Evolutionary conservation across 2,329 filamentous ascomycete species (phyloP).

Genomic region (Blastomyces silverae): DNA sequence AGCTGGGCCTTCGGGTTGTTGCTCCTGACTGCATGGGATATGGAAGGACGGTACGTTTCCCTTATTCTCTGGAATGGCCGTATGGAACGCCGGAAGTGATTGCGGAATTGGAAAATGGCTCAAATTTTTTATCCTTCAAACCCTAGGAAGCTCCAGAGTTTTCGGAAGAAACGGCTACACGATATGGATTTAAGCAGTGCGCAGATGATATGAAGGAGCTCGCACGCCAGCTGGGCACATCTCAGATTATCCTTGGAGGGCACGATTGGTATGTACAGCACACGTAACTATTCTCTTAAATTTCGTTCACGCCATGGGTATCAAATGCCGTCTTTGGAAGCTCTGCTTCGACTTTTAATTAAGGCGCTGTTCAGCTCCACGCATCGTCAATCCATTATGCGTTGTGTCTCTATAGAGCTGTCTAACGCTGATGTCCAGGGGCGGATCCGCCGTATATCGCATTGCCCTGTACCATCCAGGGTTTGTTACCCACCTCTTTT

Average conservation of each 20-base stretch:
- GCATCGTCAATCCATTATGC: not conserved
- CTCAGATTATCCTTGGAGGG: slow-evolving; percentile 69
- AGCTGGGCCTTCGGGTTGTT: slow-evolving; percentile 69
- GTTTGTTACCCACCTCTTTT: slow-evolving; percentile 67
- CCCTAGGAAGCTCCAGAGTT: slow-evolving; percentile 41
- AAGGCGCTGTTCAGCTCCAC: not conserved
- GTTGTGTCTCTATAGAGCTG: not conserved
- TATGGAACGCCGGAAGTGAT: not conserved
- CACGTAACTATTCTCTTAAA: not conserved
- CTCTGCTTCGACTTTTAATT: not conserved
- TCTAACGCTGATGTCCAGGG: slow-evolving; percentile 43
- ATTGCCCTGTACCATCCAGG: slow-evolving; percentile 65
- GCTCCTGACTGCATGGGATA: slow-evolving; percentile 85
- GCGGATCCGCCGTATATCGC: slow-evolving; percentile 69
- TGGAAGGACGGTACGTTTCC: slow-evolving; percentile 56
- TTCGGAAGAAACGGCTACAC: slow-evolving; percentile 54
- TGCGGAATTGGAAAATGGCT: not conserved
- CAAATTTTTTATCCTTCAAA: not conserved
- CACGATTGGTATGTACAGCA: slow-evolving; percentile 63
- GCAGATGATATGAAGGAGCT: slow-evolving; percentile 70
- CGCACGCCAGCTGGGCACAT: slow-evolving; percentile 51
- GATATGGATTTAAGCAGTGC: slow-evolving; percentile 65
- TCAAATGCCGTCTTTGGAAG: not conserved
- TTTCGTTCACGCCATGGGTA: not conserved
- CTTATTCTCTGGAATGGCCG: not conserved